These are phyloP conservation scores for Mycosphaerella sp. DNA, from an alignment of 2,329 filamentous ascomycete species.

Conservation along the genomic window DNA sequence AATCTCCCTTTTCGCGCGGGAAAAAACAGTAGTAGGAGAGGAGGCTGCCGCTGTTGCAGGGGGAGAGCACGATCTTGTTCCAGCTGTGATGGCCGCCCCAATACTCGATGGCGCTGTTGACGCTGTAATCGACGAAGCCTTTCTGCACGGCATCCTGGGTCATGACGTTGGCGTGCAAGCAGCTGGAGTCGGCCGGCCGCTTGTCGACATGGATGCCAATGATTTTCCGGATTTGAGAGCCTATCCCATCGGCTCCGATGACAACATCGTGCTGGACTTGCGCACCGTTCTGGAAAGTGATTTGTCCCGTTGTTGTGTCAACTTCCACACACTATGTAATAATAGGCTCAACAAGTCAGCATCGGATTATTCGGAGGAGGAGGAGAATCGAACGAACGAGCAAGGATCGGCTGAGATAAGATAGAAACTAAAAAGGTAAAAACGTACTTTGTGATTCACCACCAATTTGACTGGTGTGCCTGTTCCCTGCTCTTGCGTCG, in stretches of 20 bases:
- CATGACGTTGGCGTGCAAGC: conserved; percentile 58
- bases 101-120: conserved; percentile 58
- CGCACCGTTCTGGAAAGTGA: conserved; percentile 51
- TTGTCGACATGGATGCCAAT: conserved; percentile 58
- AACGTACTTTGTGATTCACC: conserved; percentile 48
- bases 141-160: conserved; percentile 55
- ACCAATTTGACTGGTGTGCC: conserved; percentile 50
- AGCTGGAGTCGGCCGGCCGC: conserved; percentile 55
- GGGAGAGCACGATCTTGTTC: conserved; percentile 65
- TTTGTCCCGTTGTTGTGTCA: conserved; percentile 41
- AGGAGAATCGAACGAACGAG: background rate
- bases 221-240: conserved; percentile 56
- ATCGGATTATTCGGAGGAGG: background rate
- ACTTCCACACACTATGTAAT: conserved; percentile 39
- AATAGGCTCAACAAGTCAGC: background rate
- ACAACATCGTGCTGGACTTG: conserved; percentile 53
- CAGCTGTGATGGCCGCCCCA: conserved; percentile 61
- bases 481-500: conserved; percentile 46
- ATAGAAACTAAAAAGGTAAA: background rate
- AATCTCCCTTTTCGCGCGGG: conserved; percentile 55
- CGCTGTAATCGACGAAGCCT: conserved; percentile 58
- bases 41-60: conserved; percentile 60
- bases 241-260: conserved; percentile 61
- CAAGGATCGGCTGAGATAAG: background rate
- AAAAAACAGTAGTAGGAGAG: conserved; percentile 68